These are phyloP conservation scores for Zarea fungicola DNA, from an alignment of 2,329 filamentous ascomycete genomes.

Conservation along the genomic window DNA sequence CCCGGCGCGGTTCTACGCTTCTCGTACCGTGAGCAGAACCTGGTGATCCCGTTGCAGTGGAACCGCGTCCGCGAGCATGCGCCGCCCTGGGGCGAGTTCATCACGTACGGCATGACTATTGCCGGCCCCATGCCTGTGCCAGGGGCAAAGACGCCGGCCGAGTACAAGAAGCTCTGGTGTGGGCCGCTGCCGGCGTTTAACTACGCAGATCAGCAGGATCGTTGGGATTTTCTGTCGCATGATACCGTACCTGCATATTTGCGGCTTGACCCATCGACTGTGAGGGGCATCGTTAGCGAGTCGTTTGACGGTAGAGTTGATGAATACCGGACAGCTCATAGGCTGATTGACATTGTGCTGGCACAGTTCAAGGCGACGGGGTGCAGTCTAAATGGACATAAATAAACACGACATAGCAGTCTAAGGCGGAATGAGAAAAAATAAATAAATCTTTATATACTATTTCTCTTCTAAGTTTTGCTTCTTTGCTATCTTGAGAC, in stretches of 20 bases:
- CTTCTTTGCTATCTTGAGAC: background rate
- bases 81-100: background rate
- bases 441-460: background rate
- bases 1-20: background rate
- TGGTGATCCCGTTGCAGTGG: conserved; percentile 1
- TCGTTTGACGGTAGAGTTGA: background rate
- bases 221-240: background rate
- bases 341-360: background rate
- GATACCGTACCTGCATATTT: conserved; percentile 4
- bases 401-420: background rate
- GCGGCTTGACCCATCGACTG: background rate
- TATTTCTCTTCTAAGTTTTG: background rate
- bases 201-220: background rate
- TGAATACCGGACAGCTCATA: background rate
- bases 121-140: conserved; percentile 7
- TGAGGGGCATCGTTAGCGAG: background rate
- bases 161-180: conserved; percentile 8
- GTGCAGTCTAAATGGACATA: background rate
- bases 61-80: background rate
- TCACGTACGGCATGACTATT: conserved; percentile 5
- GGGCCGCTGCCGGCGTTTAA: conserved; percentile 5
- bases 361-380: background rate
- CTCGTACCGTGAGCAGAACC: conserved; percentile 5
- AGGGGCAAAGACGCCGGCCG: conserved; percentile 2
- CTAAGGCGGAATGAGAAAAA: no score